Evolutionary conservation across 768 basidiomycete genomes (phyloP).

Genomic region (Xerocomellus dryophilus): DNA sequence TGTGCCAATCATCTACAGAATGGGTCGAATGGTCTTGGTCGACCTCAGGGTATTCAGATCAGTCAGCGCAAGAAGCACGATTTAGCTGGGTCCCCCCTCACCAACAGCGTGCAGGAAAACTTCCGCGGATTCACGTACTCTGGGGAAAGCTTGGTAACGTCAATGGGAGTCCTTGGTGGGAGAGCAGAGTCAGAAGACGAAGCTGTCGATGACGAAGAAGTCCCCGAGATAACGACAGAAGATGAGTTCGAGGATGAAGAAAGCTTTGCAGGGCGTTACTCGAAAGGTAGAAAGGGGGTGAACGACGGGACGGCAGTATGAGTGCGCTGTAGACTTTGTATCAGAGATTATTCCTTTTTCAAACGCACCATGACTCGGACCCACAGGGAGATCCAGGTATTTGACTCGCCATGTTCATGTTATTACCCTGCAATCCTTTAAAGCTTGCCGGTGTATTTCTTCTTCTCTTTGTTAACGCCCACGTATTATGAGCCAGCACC

Average conservation of each 20-base stretch:
- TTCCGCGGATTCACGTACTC: conserved; percentile 93
- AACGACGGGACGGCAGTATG: conserved; percentile 35
- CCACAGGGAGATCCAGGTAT: conserved; percentile 20
- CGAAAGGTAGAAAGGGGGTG: conserved; percentile 49
- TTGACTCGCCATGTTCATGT: conserved; percentile 6
- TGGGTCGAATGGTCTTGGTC: conserved; percentile 18
- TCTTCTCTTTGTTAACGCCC: conserved; percentile 8
- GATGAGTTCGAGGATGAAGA: conserved; percentile 72
- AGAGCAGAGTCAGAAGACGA: conserved; percentile 34
- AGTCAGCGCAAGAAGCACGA: conserved; percentile 44
- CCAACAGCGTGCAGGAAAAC: conserved; percentile 92
- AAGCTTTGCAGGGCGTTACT: conserved; percentile 67
- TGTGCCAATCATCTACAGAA: conserved; percentile 9
- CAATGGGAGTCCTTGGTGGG: conserved; percentile 40
- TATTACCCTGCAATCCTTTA: conserved; percentile 4
- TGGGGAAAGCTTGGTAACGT: conserved; percentile 58
- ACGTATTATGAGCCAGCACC: conserved; percentile 5
- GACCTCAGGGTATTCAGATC: conserved; percentile 48
- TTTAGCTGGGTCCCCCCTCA: conserved; percentile 64
- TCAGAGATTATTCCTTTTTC: conserved; percentile 11
- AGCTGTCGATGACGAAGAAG: conserved; percentile 51
- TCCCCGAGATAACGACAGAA: conserved; percentile 54
- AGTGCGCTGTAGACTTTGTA: conserved; percentile 14
- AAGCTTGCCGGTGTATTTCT: conserved; percentile 3
- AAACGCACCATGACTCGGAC: conserved; percentile 16